Conservation (phyloP, 2,329 filamentous ascomycete genomes). For the Pseudogymnoascus sp. region DNA sequence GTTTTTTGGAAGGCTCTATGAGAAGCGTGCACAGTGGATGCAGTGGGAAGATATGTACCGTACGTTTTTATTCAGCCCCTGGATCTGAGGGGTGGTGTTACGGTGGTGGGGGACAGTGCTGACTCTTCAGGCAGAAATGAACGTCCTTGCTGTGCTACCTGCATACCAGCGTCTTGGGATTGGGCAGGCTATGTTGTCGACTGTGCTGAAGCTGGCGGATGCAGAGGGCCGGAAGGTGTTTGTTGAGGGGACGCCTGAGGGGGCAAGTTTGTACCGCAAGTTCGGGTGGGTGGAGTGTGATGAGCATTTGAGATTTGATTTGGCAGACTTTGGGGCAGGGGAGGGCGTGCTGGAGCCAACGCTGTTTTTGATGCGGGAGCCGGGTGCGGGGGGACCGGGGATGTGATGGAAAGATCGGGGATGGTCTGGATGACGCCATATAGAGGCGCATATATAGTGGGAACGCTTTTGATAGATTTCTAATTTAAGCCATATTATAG, state of each 20-base stretch:
- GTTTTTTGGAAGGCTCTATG: not conserved
- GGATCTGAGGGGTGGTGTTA: not conserved
- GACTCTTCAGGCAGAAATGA: conserved; percentile 18
- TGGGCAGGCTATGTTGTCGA: conserved; percentile 29
- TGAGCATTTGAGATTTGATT: conserved; percentile 18
- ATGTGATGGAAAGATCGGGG: conserved; percentile 4
- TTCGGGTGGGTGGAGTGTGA: conserved; percentile 30
- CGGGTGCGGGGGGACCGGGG: not conserved
- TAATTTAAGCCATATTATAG: not conserved
- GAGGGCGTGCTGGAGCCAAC: not conserved
- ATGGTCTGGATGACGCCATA: conserved; percentile 3
- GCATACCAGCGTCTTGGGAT: conserved; percentile 32
- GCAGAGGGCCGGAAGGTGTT: conserved; percentile 28
- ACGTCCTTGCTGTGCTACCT: conserved; percentile 32
- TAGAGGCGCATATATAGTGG: conserved; percentile 5
- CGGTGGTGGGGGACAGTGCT: not conserved
- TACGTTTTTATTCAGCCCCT: not conserved
- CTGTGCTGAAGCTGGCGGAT: conserved; percentile 33
- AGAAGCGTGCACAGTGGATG: not conserved
- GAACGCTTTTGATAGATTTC: not conserved
- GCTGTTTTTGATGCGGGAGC: conserved; percentile 7
- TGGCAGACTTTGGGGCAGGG: not conserved
- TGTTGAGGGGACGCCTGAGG: conserved; percentile 33
- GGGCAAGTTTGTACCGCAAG: conserved; percentile 33
- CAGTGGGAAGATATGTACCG: not conserved